Evolutionary conservation across 78 protist genomes (phyloP), one percentile per base, ranked within the genome.

Genomic region (Paratrimastix pyriformis): DNA sequence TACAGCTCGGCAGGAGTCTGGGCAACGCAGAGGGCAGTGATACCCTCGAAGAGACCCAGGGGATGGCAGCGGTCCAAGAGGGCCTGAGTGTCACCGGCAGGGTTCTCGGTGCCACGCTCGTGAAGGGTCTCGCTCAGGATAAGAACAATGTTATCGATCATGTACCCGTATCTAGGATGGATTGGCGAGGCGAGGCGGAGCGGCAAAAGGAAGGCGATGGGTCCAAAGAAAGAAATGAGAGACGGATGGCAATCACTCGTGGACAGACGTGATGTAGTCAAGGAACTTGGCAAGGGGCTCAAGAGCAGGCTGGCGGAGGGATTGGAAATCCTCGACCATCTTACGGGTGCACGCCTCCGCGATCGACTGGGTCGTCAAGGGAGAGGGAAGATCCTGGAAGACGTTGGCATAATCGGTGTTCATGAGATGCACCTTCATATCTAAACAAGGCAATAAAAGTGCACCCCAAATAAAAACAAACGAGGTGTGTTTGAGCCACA

Each of bases 91-190:
- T 80, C 87, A 29, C 90, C 37, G 3, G 93, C 81, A 72, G 90
- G 95, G 33, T 50, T 9, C n/a, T n/a, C n/a, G 52, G 87, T 69
- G 75, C 87, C 90, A 43, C 93, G 72, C 57, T 84, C 92, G 89
- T 89, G 90, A 32, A 89, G 75, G 21, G 97, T 82, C 69, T 97
- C 98, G 11, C 89, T 82, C 72, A 96, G 81, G 38, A 96, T 75
- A 48, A 93, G 88, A 37, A 94, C 77, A 11, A 97, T 79, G 84
- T 97, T 97, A 87, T 93, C 97, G 80, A 97, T 94, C 97, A 93
- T 93, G 88, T 96, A 93, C 15, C 92, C 90, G 72, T 86, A 89
- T 30, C 84, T 76, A 0, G 50, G 0, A 2, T 24, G 11, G 55
- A 18, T 4, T 40, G 30, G 40, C 5, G 71, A 40, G 44, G 45